phyloP scores from a whole-genome alignment of 805 yeast species.

The Lipomyces chichibuensis region DNA sequence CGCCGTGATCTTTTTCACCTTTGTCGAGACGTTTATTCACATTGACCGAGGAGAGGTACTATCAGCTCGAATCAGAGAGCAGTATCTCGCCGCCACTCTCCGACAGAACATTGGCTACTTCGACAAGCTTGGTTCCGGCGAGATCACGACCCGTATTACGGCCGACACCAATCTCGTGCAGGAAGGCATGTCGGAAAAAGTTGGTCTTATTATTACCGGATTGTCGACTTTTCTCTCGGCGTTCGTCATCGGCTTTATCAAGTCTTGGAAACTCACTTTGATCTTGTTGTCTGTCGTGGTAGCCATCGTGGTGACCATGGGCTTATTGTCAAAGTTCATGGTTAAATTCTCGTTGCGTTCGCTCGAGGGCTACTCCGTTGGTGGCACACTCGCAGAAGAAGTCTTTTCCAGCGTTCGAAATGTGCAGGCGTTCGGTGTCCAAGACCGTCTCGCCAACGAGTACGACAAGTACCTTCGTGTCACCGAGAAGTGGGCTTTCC shows the following conservation, averaged over 20 bases:
- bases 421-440: conserved; percentile 50
- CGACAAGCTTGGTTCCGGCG: conserved; percentile 50
- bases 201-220: conserved; percentile 46
- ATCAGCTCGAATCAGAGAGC: conserved; percentile 47
- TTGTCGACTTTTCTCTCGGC: conserved; percentile 49
- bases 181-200: conserved; percentile 50
- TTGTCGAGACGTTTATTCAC: conserved; percentile 44
- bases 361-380: conserved; percentile 28
- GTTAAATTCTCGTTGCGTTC: conserved; percentile 21
- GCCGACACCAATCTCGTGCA: conserved; percentile 48
- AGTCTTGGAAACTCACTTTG: conserved; percentile 47
- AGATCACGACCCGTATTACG: conserved; percentile 50
- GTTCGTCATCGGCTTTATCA: conserved; percentile 45
- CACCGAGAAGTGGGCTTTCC: conserved; percentile 36
- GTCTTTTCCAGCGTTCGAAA: conserved; percentile 47
- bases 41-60: conserved; percentile 49
- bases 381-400: conserved; percentile 48
- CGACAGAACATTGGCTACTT: conserved; percentile 51
- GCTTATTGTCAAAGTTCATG: conserved; percentile 41
- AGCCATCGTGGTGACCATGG: conserved; percentile 43
- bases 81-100: conserved; percentile 45
- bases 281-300: conserved; percentile 45
- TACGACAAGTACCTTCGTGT: conserved; percentile 42
- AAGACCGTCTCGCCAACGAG: conserved; percentile 43
- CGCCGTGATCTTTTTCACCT: conserved; percentile 38